phyloP scores from a whole-genome alignment of 768 basidiomycete species.

The Bullera alba region DNA sequence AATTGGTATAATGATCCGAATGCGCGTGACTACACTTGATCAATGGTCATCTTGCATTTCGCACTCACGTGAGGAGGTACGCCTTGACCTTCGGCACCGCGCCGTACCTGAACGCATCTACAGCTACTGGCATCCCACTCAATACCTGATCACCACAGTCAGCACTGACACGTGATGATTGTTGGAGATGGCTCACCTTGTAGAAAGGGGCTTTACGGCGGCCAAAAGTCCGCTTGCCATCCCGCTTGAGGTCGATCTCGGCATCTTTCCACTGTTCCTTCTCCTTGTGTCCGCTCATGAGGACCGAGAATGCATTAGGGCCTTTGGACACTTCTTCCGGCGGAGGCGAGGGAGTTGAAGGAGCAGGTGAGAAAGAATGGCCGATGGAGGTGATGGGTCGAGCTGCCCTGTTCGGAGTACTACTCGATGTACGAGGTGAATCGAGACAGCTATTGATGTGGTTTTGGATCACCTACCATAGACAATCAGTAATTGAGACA shows the following conservation, averaged over 20 bases:
- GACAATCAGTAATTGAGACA: slow-evolving; percentile 1
- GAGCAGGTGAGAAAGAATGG: slow-evolving; percentile 24
- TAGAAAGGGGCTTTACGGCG: slow-evolving; percentile 86
- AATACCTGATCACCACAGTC: slow-evolving; percentile 49
- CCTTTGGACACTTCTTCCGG: slow-evolving; percentile 22
- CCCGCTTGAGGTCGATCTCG: slow-evolving; percentile 43
- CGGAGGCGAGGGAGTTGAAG: slow-evolving; percentile 19
- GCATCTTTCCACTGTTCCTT: slow-evolving; percentile 80
- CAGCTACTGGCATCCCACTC: slow-evolving; percentile 95
- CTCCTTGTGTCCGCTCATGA: slow-evolving; percentile 83
- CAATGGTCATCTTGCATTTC: not conserved
- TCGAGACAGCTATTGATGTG: slow-evolving; percentile 61
- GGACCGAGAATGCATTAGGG: slow-evolving; percentile 62
- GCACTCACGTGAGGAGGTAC: slow-evolving; percentile 82
- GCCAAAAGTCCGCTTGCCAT: slow-evolving; percentile 35
- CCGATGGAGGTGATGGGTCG: slow-evolving; percentile 40
- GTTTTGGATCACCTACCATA: slow-evolving; percentile 50
- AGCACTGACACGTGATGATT: too few species aligned
- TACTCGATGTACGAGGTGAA: slow-evolving; percentile 15
- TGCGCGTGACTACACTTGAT: slow-evolving; percentile 74
- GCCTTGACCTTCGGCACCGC: slow-evolving; percentile 79
- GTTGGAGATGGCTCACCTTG: slow-evolving; percentile 54
- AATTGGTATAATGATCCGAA: slow-evolving; percentile 91
- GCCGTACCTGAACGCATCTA: slow-evolving; percentile 95
- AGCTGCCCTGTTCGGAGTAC: slow-evolving; percentile 4